Evolutionary conservation across 2,329 filamentous ascomycete species (phyloP), one percentile per base, ranked within the genome.

Genomic region (Tolypocladium sp.): DNA sequence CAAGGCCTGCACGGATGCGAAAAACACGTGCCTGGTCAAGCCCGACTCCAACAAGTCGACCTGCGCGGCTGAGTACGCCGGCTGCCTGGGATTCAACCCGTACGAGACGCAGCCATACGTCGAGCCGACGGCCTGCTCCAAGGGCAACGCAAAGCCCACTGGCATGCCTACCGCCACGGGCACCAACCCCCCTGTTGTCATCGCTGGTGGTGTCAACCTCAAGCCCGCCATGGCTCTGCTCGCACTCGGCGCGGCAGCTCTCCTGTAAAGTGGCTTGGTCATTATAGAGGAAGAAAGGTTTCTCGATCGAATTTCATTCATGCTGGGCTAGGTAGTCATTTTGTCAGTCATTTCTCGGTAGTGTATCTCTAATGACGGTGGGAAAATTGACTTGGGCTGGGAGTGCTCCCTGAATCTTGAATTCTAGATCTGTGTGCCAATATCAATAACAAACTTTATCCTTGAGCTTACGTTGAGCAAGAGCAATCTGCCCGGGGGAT

Each of bases 41-140:
- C 63, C 30, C 7, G 58, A 55, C 38, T 60, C 66, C 57, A 69
- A 70, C 65, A 61, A 61, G 59, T 60, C 67, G 6, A 38, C 27
- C 9, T 70, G 69, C 56, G 65, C 63, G n/a, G 62, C 66, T 30
- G 30, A 64, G 49, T 67, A 64, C 58, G 63, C 64, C 56, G n/a
- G 2, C 13, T 69, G 67, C 62, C 30, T 33, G 30, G 30, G 30
- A 7, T 33, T 8, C 7, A 33, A 33, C 30, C 30, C 30, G 7
- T 33, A 33, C 7, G 30, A 33, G 7, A 33, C 6, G 30, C 30
- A 33, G 7, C 30, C 30, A 8, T 33, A 33, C 2, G 30, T 33
- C 30, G 30, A 33, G n/a, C n/a, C n/a, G n/a, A n/a, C n/a, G n/a
- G n/a, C n/a, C n/a, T n/a, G n/a, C n/a, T n/a, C n/a, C n/a, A n/a